Percentiles rank a stretch among this genome's conserved stretches.
Conservation (phyloP, 2,329 filamentous ascomycete species). For the Apiospora aurea region DNA sequence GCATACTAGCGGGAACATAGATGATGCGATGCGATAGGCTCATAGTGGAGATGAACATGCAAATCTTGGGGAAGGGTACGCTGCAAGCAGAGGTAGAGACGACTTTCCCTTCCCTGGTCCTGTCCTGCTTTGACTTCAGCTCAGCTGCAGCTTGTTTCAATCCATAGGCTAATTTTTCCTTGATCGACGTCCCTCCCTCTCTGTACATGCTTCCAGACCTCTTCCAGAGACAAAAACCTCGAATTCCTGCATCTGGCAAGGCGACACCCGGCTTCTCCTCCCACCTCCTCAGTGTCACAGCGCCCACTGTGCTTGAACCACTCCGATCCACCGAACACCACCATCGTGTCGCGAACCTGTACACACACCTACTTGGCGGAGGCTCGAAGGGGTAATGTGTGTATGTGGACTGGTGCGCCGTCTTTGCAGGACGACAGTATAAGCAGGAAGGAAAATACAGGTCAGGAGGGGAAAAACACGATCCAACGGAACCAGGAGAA, state of each 20-base stretch:
- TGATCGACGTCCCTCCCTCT: not conserved
- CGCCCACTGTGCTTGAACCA: slow-evolving; percentile 16
- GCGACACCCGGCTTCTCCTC: slow-evolving; percentile 2
- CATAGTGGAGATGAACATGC: slow-evolving; percentile 16
- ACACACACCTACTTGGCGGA: not conserved
- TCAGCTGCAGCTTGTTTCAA: slow-evolving; percentile 19
- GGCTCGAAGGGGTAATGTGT: slow-evolving; percentile 2
- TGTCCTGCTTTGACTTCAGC: slow-evolving; percentile 21
- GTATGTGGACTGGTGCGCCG: not conserved
- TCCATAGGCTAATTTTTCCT: slow-evolving; percentile 9
- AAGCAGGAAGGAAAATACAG: slow-evolving; percentile 5
- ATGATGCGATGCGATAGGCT: slow-evolving; percentile 23
- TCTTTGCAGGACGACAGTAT: slow-evolving; percentile 8
- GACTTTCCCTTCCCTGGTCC: not conserved
- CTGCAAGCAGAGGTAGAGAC: slow-evolving; percentile 12
- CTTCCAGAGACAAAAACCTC: not conserved
- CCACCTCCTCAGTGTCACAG: not conserved
- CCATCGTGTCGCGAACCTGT: slow-evolving; percentile 3
- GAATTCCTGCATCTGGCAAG: slow-evolving; percentile 14
- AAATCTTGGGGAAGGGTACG: slow-evolving; percentile 17
- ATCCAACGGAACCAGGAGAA: not conserved
- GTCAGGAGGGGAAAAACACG: not conserved
- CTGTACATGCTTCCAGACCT: slow-evolving; percentile 1
- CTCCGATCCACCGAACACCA: not conserved
- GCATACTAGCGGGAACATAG: slow-evolving; percentile 22